Base-by-base conservation (phyloP, 768 basidiomycete species). In the Hemileccinum impolitum region DNA sequence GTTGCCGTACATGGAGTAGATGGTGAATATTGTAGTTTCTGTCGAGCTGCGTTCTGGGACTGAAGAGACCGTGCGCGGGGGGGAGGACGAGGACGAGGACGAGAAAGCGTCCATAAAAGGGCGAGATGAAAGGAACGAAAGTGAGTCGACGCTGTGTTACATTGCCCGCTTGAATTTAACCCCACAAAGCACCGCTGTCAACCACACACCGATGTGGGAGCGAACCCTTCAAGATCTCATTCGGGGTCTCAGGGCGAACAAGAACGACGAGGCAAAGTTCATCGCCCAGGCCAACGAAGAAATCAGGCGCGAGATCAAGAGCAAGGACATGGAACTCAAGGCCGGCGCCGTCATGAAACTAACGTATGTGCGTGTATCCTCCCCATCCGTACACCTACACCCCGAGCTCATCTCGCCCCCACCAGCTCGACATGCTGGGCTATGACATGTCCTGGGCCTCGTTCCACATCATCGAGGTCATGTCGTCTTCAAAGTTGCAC, bases 381-480 rank as follows among this genome's bases (percentile, higher is more conserved):
- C 46, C 17, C 31, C 43, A 4, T 17, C 18, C 43, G 39, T 14
- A 21, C 17, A 15, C 53, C 40, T 14, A 21, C 17, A 15, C 53
- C 40, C 28, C 43, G 32, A 19, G 43, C 50, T 56, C 46, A 60
- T 52, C 23, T 23, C 23, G 15, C 39, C 51, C 54, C 42, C 43
- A 50, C 13, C 47, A 98, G 95, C 84, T 99, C 54, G 92, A 98
- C 66, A 98, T 99, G 96, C 71, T 99, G 45, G 96, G 86, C 45
- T 93, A 87, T 64, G 93, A 88, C 72, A 96, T 89, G 84, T 81
- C 82, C 50, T 96, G 93, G 84, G 94, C 94, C 39, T 90, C 96
- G 8, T 99, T 99, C 61, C 85, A 95, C 66, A 88, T 99, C 45
- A 86, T 98, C 6, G 96, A 99, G 64, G 93, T 95, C 66, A 99